phyloP scores from a whole-genome alignment of 805 yeast species.

The Candida parachauliodes region DNA sequence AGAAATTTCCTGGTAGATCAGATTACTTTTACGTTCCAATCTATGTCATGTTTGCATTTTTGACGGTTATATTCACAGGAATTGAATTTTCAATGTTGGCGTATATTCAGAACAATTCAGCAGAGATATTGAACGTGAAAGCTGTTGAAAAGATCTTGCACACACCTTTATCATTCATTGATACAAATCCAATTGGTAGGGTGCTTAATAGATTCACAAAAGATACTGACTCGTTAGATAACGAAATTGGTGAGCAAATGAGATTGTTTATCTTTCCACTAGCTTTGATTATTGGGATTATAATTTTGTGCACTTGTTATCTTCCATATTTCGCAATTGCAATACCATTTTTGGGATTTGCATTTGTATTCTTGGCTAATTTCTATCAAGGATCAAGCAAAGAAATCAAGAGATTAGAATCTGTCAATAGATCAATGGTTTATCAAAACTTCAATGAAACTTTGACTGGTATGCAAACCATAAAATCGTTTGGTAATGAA shows the following conservation, averaged over 20 bases:
- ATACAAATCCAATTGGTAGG: constrained; percentile 42
- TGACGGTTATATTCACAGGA: constrained; percentile 37
- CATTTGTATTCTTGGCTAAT: constrained; percentile 36
- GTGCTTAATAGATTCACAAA: constrained; percentile 43
- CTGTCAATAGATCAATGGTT: constrained; percentile 45
- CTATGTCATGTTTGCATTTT: constrained; percentile 33
- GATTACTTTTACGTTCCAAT: constrained; percentile 33
- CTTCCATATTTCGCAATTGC: constrained; percentile 55
- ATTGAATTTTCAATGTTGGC: constrained; percentile 40
- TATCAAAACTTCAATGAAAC: constrained; percentile 49
- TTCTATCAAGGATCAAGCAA: constrained; percentile 46
- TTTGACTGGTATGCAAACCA: constrained; percentile 46
- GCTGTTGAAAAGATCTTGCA: constrained; percentile 38
- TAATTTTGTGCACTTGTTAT: constrained; percentile 45
- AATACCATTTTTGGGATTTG: constrained; percentile 47
- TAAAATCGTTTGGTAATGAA: constrained; percentile 40
- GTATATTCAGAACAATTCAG: constrained; percentile 38
- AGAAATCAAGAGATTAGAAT: constrained; percentile 48
- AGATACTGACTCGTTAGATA: constrained; percentile 45
- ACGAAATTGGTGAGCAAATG: constrained; percentile 42
- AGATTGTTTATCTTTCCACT: constrained; percentile 38
- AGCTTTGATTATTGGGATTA: constrained; percentile 36
- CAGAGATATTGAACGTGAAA: constrained; percentile 31
- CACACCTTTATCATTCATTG: constrained; percentile 42
- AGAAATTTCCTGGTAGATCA: constrained; percentile 21